Percentiles rank a stretch among this genome's conserved stretches.
phyloP scores from a whole-genome alignment of 208 protist genomes.

The Balamuthia mandrillaris region DNA sequence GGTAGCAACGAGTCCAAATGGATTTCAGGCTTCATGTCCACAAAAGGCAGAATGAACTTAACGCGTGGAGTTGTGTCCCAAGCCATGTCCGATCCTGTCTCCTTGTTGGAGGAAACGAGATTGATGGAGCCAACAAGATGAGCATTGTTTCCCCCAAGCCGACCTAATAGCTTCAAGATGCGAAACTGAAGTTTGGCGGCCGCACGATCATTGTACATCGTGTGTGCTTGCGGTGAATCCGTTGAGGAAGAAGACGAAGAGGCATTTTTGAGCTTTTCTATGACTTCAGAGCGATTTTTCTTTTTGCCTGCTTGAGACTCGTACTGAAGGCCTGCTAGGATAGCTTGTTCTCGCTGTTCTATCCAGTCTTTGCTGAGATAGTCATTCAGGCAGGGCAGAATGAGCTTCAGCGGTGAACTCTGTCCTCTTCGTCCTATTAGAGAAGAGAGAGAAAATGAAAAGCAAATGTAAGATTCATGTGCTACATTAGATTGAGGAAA shows the following conservation, averaged over 20 bases:
- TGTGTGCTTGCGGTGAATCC: neutral
- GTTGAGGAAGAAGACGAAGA: neutral
- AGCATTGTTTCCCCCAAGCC: conserved; percentile 58
- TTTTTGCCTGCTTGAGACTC: neutral
- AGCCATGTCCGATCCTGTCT: conserved; percentile 42
- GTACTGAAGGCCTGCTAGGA: neutral
- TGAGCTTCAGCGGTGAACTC: neutral
- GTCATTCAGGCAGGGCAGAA: conserved; percentile 54
- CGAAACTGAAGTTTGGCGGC: conserved; percentile 52
- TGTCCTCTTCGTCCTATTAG: no score
- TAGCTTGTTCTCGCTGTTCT: neutral
- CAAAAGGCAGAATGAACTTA: conserved; percentile 33
- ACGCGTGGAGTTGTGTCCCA: conserved; percentile 58
- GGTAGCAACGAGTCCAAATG: conserved; percentile 74
- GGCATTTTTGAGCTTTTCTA: neutral
- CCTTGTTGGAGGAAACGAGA: neutral
- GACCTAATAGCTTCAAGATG: conserved; percentile 59
- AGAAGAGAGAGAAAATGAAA: no score
- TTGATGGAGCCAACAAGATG: conserved; percentile 35
- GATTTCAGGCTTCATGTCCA: conserved; percentile 56
- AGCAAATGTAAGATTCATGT: no score
- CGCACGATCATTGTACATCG: neutral
- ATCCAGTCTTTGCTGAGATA: conserved; percentile 51
- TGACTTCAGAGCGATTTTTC: neutral
- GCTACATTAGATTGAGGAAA: neutral